Conservation (phyloP, 1,284 basidiomycete genomes). For the Cryptococcus sp. region DNA sequence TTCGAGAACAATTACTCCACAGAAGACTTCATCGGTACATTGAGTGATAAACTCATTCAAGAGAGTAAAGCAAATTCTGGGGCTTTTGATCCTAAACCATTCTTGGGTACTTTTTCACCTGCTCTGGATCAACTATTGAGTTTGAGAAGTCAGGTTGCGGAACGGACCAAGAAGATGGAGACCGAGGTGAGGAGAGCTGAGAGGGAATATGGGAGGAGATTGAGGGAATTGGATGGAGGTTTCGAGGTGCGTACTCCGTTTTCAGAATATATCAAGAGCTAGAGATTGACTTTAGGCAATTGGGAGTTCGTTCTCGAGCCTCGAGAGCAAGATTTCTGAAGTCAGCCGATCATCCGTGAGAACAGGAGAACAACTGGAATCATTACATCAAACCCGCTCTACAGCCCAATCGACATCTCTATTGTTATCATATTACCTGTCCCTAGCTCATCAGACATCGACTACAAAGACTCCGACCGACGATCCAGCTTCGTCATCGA, state of each 20-base stretch:
- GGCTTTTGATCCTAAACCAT: constrained; percentile 89
- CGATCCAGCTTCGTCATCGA: constrained; percentile 13
- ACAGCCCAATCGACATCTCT: constrained; percentile 91
- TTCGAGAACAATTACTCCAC: constrained; percentile 86
- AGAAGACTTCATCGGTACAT: constrained; percentile 77
- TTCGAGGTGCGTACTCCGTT: constrained; percentile 62
- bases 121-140: constrained; percentile 81
- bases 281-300: constrained; percentile 57
- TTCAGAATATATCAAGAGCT: not conserved
- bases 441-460: constrained; percentile 82
- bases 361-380: constrained; percentile 97
- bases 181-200: constrained; percentile 86
- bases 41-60: constrained; percentile 82
- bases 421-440: constrained; percentile 92
- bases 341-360: constrained; percentile 91
- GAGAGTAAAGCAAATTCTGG: constrained; percentile 76
- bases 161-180: constrained; percentile 84
- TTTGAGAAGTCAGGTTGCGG: constrained; percentile 80
- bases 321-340: constrained; percentile 84
- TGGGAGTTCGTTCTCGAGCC: constrained; percentile 71
- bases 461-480: constrained; percentile 43
- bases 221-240: constrained; percentile 83
- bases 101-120: constrained; percentile 85
- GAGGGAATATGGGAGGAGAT: constrained; percentile 88
- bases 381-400: constrained; percentile 85